Conservation (phyloP, 1,284 basidiomycete genomes). For the Neolentinus lepideus region DNA sequence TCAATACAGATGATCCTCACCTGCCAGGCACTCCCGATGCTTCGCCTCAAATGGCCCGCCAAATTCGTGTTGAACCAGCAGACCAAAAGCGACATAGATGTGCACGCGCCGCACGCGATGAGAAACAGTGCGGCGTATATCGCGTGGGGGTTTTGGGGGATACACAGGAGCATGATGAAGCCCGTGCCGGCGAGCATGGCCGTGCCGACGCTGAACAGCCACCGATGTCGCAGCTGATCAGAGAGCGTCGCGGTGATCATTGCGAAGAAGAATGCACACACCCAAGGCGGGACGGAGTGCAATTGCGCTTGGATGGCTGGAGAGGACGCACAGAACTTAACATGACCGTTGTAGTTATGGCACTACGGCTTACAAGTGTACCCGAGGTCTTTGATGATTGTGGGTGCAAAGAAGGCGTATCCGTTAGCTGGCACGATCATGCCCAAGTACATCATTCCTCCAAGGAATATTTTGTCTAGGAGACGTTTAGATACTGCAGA, state of each 20-base stretch:
- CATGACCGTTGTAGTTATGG: too few relatives aligned
- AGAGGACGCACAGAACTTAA: too few relatives aligned
- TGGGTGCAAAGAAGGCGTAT: slow-evolving; percentile 24
- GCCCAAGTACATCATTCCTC: slow-evolving; percentile 26
- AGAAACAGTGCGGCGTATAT: slow-evolving; percentile 26
- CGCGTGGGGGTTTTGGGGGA: slow-evolving; percentile 13
- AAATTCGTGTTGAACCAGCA: slow-evolving; percentile 28
- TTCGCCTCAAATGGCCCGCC: slow-evolving; percentile 20
- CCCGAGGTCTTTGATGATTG: slow-evolving; percentile 32
- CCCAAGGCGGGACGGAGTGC: slow-evolving; percentile 44
- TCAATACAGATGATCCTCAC: slow-evolving; percentile 10
- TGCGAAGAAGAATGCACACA: slow-evolving; percentile 23
- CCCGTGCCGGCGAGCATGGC: slow-evolving; percentile 17
- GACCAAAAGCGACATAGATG: slow-evolving; percentile 22
- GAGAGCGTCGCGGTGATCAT: slow-evolving; percentile 14
- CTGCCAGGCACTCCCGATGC: slow-evolving; percentile 22
- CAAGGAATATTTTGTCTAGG: slow-evolving; percentile 22
- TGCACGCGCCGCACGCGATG: slow-evolving; percentile 21
- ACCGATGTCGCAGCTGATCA: background rate
- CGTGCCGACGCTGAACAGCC: background rate
- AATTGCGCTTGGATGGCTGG: slow-evolving; percentile 36
- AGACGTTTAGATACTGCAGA: background rate
- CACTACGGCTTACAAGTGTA: slow-evolving; percentile 19
- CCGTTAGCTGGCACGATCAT: slow-evolving; percentile 23
- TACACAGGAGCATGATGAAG: slow-evolving; percentile 20